Evolutionary conservation across 2,329 filamentous ascomycete genomes (phyloP), one percentile per base, ranked within the genome.

Genomic region (Exserohilum rostratum): DNA sequence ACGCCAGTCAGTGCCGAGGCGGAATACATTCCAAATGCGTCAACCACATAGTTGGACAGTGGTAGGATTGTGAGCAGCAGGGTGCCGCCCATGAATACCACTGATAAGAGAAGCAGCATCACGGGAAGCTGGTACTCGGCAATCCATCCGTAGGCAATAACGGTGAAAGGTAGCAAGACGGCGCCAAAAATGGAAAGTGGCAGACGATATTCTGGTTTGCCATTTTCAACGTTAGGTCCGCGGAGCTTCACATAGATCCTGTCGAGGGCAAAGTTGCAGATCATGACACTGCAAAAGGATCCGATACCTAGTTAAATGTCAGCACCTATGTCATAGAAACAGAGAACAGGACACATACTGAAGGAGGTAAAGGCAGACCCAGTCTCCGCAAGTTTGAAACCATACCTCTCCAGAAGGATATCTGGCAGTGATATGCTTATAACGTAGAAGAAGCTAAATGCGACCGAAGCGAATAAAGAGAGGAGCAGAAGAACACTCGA

Each of bases 1-100:
- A 85, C 65, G 0, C 80, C 82, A 0, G 83, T 85, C 74, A 85
- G 78, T 1, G 83, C 83, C 10, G 82, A 84, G 0, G 84, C 84
- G 1, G 83, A 80, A 61, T 83, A 85, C 5, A 82, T 54, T 0
- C 83, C 82, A 53, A 81, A 84, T 0, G 83, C 82, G 55, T 86
- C 84, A 2, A 86, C 83, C 0, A 85, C 77, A 57, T 85, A 86
- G 0, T 83, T 78, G 51, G 79, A 80, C 2, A 85, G 51, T 0
- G 84, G 83, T 17, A 86, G 66, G 42, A 80, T 73, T 3, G 75
- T 74, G 2, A 85, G 66, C 44, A 82, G 71, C 2, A 83, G 67
- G 4, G 77, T 72, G 17, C 75, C 66, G 10, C 83, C 83, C 5
- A 84, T 67, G 1, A 81, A n/a, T 2, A 66, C 76, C 0, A 83